phyloP scores from a whole-genome alignment of 257 asterid genomes.

The Coffea eugenioides region DNA sequence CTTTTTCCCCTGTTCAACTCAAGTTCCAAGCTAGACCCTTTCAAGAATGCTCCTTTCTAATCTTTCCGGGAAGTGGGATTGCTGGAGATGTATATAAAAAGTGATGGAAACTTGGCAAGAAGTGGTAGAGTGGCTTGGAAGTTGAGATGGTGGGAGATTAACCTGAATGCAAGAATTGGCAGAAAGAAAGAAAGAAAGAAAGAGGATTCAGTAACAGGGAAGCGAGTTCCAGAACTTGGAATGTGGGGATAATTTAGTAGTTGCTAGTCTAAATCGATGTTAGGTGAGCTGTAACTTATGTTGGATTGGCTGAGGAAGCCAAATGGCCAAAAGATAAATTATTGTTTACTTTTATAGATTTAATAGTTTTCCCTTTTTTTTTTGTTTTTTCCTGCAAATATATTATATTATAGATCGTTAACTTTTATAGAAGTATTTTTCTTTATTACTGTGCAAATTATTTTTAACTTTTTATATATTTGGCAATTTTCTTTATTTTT shows the following conservation, averaged over 20 bases:
- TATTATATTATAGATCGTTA: too few species aligned
- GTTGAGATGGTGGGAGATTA: conserved; percentile 28
- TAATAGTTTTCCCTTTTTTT: too few species aligned
- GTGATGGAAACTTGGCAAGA: background rate
- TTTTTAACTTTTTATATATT: too few species aligned
- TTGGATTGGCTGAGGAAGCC: background rate
- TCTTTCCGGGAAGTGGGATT: conserved; percentile 3
- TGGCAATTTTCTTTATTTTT: too few species aligned
- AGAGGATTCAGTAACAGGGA: background rate
- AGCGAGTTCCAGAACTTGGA: background rate
- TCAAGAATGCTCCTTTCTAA: background rate
- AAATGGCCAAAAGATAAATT: background rate
- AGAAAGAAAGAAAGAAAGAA: conserved; percentile 17
- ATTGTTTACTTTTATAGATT: too few species aligned
- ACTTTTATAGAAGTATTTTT: too few species aligned
- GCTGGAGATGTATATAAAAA: background rate
- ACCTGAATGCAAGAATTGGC: conserved; percentile 45
- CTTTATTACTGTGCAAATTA: too few species aligned
- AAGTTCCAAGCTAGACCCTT: background rate
- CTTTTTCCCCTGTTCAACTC: conserved; percentile 14
- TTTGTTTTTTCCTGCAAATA: too few species aligned
- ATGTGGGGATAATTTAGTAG: background rate
- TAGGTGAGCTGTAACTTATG: conserved; percentile 21
- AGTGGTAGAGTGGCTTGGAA: conserved; percentile 47
- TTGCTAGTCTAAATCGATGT: conserved; percentile 18